phyloP scores from a whole-genome alignment of 305 asterid genomes.

The Fraxinus platypoda region DNA sequence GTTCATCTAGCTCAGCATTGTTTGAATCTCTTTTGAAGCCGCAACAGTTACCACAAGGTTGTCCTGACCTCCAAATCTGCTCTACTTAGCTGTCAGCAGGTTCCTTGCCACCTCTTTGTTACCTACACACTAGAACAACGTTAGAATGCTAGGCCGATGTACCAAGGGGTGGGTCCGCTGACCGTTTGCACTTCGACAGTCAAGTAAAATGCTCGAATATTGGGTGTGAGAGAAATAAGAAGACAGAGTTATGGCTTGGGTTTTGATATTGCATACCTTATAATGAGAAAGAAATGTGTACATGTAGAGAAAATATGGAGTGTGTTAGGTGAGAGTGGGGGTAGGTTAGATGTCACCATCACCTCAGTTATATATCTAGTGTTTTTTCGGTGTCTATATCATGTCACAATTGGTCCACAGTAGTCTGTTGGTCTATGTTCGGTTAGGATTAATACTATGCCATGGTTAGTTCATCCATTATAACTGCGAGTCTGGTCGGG shows the following conservation, averaged over 20 bases:
- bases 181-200: not conserved
- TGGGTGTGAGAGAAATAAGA: not conserved
- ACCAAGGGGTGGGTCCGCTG: not conserved
- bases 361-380: not conserved
- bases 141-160: not conserved
- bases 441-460: not conserved
- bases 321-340: not conserved
- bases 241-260: not conserved
- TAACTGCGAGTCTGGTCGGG: not conserved
- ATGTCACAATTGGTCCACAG: not conserved
- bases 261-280: not conserved
- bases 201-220: not conserved
- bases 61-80: not conserved
- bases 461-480: too few relatives aligned
- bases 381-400: not conserved
- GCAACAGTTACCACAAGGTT: not conserved
- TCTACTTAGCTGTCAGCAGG: not conserved
- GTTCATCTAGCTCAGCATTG: not conserved
- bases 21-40: not conserved
- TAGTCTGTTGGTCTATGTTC: too few relatives aligned
- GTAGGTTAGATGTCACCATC: not conserved
- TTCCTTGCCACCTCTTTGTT: not conserved
- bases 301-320: not conserved
- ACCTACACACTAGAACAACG: not conserved
- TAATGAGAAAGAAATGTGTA: not conserved